Evolutionary conservation across 176 grass and related monocot genomes (phyloP), one percentile per base, ranked within the genome.

Genomic region (Zizania latifolia): DNA sequence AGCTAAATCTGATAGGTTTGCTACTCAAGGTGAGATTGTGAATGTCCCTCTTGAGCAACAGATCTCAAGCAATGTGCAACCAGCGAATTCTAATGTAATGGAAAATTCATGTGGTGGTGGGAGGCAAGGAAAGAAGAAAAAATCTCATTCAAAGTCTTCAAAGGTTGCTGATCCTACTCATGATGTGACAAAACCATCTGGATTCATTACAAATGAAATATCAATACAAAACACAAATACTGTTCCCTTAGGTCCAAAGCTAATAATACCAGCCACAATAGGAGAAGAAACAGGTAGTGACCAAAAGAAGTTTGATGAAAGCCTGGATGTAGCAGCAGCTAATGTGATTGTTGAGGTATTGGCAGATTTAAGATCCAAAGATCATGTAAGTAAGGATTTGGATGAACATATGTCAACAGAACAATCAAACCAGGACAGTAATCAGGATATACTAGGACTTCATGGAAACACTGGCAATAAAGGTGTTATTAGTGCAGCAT

Each of bases 51-150:
- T 13, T 71, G 27, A 56, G 28, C 30, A 30, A 78, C 66, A 78
- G 14, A 74, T 68, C 43, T 31, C 53, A 61, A 79, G 58, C 58
- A 86, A 86, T 85, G 70, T 77, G 53, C 65, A 40, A 39, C 66
- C 44, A 63, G 75, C 56, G 69, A 32, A 63, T 78, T 58, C 67
- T 78, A 75, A 34, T 70, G 30, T 86, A 38, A 68, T 66, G 54
- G 81, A 81, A 77, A 75, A 78, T 74, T 62, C 30, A 63, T 54
- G 27, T 85, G 78, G 39, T 78, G 78, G 76, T 85, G 60, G 69
- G 51, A 97, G 78, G 78, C 82, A 62, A 78, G 94, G 83, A 78
- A 93, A 83, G 64, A 97, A 37, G 46, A 89, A 54, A 81, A 87
- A 50, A 44, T 64, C 1, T 1, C 32, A 13, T 4, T 53, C 78